phyloP scores from a whole-genome alignment of 169 alveolate species.

The Plasmodium falciparum region DNA sequence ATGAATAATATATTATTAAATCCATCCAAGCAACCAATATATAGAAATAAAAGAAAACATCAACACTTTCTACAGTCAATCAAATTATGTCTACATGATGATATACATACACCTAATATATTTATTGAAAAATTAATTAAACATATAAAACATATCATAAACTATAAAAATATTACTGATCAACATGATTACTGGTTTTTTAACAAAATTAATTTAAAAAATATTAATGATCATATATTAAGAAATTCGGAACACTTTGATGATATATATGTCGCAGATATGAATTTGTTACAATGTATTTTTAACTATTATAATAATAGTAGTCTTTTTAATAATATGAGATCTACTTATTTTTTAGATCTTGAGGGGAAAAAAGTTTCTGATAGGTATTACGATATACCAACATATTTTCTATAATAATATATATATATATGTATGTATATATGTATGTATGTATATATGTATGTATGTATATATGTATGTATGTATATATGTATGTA shows the following conservation, averaged over 20 bases:
- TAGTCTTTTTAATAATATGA: slow-evolving; percentile 10
- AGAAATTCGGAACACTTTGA: slow-evolving; percentile 7
- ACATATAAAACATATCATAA: slow-evolving; percentile 17
- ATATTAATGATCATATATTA: neutral
- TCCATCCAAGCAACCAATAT: slow-evolving; percentile 81
- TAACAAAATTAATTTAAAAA: slow-evolving; percentile 19
- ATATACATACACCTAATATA: slow-evolving; percentile 5
- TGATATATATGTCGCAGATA: slow-evolving; percentile 8
- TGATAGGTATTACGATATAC: slow-evolving; percentile 1
- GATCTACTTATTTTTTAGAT: slow-evolving; percentile 63
- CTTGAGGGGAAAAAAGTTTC: slow-evolving; percentile 24
- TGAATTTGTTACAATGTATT: slow-evolving; percentile 8
- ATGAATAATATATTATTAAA: slow-evolving; percentile 77
- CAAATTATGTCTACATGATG: slow-evolving; percentile 24
- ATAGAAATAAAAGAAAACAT: slow-evolving; percentile 81
- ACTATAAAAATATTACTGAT: slow-evolving; percentile 17
- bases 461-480: no score
- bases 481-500: no score
- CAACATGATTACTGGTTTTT: slow-evolving; percentile 23
- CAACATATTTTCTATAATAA: slow-evolving; percentile 16
- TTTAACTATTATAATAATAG: slow-evolving; percentile 20
- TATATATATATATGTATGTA: neutral
- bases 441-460: no score
- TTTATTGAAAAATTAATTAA: slow-evolving; percentile 16
- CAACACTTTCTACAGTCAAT: slow-evolving; percentile 67